These are phyloP conservation scores for Aspergillus aculeatus DNA, from an alignment of 2,329 filamentous ascomycete species.

Conservation along the genomic window DNA sequence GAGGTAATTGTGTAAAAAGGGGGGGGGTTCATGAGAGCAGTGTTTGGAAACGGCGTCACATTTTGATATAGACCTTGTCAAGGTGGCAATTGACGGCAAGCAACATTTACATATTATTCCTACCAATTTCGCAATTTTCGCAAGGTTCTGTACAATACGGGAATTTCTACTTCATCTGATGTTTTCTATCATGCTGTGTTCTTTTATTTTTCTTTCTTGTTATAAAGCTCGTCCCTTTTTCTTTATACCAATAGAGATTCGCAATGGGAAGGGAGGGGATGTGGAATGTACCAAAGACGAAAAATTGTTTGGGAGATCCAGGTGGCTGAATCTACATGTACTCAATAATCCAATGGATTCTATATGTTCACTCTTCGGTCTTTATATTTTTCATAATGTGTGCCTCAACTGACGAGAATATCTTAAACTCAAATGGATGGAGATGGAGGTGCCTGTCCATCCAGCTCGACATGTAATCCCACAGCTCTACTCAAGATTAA, in stretches of 20 bases:
- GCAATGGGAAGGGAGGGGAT: not conserved
- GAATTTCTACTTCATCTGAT: conserved; percentile 36
- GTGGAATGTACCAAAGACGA: no score
- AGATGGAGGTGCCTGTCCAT: no score
- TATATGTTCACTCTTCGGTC: conserved; percentile 20
- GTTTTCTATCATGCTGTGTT: conserved; percentile 25
- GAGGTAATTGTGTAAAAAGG: conserved; percentile 59
- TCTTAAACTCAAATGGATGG: no score
- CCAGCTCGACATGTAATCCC: no score
- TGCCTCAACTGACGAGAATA: not conserved
- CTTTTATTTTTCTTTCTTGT: conserved; percentile 15
- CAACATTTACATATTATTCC: conserved; percentile 24
- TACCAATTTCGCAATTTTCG: conserved; percentile 34
- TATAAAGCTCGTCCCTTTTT: conserved; percentile 2
- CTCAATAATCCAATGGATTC: not conserved
- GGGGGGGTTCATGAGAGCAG: conserved; percentile 12
- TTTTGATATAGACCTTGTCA: conserved; percentile 14
- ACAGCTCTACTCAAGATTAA: no score
- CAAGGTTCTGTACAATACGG: conserved; percentile 41
- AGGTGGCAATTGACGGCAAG: conserved; percentile 11
- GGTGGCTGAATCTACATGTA: not conserved
- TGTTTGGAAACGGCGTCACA: conserved; percentile 15
- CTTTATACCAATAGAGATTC: conserved; percentile 2
- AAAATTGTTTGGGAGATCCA: not conserved
- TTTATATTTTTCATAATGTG: not conserved